Evolutionary conservation across 1,284 basidiomycete genomes (phyloP).

Genomic region (Moesziomyces sp.): DNA sequence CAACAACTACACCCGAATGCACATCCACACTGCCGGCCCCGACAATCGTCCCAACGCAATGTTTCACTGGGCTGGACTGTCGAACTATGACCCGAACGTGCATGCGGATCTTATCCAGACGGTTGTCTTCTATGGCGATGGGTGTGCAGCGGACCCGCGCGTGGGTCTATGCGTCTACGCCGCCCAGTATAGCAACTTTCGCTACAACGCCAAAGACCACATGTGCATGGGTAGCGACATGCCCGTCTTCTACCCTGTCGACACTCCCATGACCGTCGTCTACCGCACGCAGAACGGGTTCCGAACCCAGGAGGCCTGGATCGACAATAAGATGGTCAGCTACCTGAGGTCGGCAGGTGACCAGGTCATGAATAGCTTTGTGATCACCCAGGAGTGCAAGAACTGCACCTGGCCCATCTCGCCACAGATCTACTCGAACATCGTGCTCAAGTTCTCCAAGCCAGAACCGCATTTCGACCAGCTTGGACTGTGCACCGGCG

Average conservation of each 20-base stretch:
- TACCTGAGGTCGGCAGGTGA: slow-evolving; percentile 33
- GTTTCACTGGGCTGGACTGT: slow-evolving; percentile 48
- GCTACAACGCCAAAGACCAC: slow-evolving; percentile 27
- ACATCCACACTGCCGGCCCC: slow-evolving; percentile 8
- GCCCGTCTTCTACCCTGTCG: slow-evolving; percentile 36
- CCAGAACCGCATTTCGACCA: slow-evolving; percentile 26
- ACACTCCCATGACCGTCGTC: slow-evolving; percentile 24
- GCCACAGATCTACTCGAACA: slow-evolving; percentile 38
- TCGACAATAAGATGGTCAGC: slow-evolving; percentile 38
- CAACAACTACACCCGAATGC: slow-evolving; percentile 29
- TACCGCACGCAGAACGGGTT: slow-evolving; percentile 40
- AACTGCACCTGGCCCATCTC: slow-evolving; percentile 28
- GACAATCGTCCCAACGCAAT: slow-evolving; percentile 24
- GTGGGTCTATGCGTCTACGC: slow-evolving; percentile 35
- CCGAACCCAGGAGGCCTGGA: slow-evolving; percentile 40
- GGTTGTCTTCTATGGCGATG: slow-evolving; percentile 45
- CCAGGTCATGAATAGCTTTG: slow-evolving; percentile 48
- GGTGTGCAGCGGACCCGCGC: slow-evolving; percentile 29
- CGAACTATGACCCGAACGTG: slow-evolving; percentile 28
- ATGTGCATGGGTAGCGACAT: slow-evolving; percentile 48
- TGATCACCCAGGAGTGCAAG: slow-evolving; percentile 50
- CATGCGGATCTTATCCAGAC: slow-evolving; percentile 38
- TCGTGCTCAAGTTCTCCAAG: slow-evolving; percentile 22
- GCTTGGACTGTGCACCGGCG: slow-evolving; percentile 34
- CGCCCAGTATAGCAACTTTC: slow-evolving; percentile 34